Conservation (phyloP, 2,329 filamentous ascomycete species). For the Monilinia laxa region DNA sequence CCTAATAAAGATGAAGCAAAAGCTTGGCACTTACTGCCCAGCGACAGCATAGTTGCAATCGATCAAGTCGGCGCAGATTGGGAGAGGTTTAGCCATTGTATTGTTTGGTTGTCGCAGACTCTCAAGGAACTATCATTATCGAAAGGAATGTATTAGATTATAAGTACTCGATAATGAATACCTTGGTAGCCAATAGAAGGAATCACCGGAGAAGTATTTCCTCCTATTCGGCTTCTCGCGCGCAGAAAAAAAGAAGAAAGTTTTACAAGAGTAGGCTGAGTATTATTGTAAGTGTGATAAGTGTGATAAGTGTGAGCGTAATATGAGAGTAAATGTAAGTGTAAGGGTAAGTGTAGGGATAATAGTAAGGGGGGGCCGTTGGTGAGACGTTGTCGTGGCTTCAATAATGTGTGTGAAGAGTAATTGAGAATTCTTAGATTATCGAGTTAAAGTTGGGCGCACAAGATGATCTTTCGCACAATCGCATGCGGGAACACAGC, state of each 20-base stretch:
- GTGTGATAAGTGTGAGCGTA: background rate
- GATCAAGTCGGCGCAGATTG: slow-evolving; percentile 54
- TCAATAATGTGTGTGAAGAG: slow-evolving; percentile 15
- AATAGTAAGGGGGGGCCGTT: slow-evolving; percentile 11
- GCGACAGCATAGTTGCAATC: slow-evolving; percentile 76
- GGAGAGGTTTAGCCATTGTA: slow-evolving; percentile 46
- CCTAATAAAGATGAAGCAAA: slow-evolving; percentile 1
- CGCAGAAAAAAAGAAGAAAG: background rate
- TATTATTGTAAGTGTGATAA: background rate
- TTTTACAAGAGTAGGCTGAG: slow-evolving; percentile 21
- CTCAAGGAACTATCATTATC: slow-evolving; percentile 41
- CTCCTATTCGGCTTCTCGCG: slow-evolving; percentile 21
- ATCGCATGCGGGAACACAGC: too few species aligned
- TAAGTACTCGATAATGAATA: background rate
- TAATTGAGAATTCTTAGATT: slow-evolving; percentile 13
- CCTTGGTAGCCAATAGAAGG: background rate
- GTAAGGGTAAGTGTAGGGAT: too few species aligned
- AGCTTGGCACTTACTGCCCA: slow-evolving; percentile 67
- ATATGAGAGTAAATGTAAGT: too few species aligned
- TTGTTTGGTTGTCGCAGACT: slow-evolving; percentile 6
- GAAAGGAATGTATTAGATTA: slow-evolving; percentile 29
- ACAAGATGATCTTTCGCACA: background rate
- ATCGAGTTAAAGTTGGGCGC: slow-evolving; percentile 13
- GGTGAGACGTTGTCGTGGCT: slow-evolving; percentile 28
- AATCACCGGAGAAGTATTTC: slow-evolving; percentile 17